Conservation (phyloP, 345 rosid species). For the Syzygium jambos region DNA sequence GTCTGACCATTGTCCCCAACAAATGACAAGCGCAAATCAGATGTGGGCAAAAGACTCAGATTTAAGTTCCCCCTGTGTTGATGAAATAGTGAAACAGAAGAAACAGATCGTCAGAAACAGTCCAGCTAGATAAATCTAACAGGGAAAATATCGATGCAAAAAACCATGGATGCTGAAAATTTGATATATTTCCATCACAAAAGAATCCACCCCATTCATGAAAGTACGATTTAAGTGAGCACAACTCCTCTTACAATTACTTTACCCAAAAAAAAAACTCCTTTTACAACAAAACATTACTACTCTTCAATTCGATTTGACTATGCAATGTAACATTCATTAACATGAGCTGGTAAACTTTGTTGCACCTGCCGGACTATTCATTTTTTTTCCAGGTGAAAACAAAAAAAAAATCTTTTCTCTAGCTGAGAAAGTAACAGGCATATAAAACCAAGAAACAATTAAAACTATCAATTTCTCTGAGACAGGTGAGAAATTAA, state of each 20-base stretch:
- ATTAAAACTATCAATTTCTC: not conserved
- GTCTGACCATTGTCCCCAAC: slow-evolving; percentile 74
- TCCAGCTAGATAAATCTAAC: not conserved
- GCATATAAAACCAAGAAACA: not conserved
- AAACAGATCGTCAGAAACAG: not conserved
- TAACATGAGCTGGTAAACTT: not conserved
- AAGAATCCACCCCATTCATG: not conserved
- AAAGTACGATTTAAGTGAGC: not conserved
- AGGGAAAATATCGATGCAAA: not conserved
- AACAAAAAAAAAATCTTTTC: not conserved
- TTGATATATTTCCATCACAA: not conserved
- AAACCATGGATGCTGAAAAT: not conserved
- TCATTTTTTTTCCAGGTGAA: not conserved
- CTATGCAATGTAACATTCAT: not conserved
- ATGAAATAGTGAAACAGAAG: not conserved
- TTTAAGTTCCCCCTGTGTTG: slow-evolving; percentile 74
- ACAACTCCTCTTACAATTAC: not conserved
- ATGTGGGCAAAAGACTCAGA: slow-evolving; percentile 71
- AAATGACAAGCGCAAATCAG: slow-evolving; percentile 75
- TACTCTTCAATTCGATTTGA: not conserved
- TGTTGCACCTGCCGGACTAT: not conserved
- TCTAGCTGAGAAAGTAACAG: not conserved
- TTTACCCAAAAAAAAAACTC: not conserved
- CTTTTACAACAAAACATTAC: not conserved
- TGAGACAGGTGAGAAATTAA: not conserved